Evolutionary conservation across 345 rosid species (phyloP).

Genomic region (Linum lewisii): DNA sequence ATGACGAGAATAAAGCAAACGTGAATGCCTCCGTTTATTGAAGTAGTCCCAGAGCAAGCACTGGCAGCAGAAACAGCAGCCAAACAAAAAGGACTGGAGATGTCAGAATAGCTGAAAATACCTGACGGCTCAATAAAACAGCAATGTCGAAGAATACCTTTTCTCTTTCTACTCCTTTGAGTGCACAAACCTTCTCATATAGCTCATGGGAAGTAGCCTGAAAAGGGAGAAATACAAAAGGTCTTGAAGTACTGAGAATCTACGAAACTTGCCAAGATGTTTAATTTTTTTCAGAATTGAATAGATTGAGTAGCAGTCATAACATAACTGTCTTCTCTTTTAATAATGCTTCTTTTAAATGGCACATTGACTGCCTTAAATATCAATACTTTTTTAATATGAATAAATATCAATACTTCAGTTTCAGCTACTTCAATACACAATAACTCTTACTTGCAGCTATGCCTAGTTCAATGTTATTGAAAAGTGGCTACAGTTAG

Average conservation of each 20-base stretch:
- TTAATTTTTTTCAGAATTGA: neutral
- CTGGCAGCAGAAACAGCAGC: constrained; percentile 22
- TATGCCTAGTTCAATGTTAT: neutral
- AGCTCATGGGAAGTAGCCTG: constrained; percentile 74
- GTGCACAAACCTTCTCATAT: constrained; percentile 52
- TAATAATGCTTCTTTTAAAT: no score
- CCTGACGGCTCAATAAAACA: neutral
- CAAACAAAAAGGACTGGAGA: neutral
- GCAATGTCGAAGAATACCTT: constrained; percentile 40
- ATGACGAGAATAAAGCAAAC: constrained; percentile 32
- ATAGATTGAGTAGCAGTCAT: neutral
- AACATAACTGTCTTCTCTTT: neutral
- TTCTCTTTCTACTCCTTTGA: constrained; percentile 40
- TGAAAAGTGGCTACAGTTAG: neutral
- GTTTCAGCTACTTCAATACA: neutral
- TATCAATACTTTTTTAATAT: neutral
- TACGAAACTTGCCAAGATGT: neutral
- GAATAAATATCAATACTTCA: neutral
- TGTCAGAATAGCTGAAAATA: constrained; percentile 1
- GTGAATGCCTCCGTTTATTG: constrained; percentile 27
- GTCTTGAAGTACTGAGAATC: neutral
- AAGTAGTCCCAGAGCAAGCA: constrained; percentile 71
- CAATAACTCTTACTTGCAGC: neutral
- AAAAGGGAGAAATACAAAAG: constrained; percentile 8
- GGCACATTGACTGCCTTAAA: no score